Conservation (phyloP, 257 asterid species). For the Nicotiana obtusifolia region DNA sequence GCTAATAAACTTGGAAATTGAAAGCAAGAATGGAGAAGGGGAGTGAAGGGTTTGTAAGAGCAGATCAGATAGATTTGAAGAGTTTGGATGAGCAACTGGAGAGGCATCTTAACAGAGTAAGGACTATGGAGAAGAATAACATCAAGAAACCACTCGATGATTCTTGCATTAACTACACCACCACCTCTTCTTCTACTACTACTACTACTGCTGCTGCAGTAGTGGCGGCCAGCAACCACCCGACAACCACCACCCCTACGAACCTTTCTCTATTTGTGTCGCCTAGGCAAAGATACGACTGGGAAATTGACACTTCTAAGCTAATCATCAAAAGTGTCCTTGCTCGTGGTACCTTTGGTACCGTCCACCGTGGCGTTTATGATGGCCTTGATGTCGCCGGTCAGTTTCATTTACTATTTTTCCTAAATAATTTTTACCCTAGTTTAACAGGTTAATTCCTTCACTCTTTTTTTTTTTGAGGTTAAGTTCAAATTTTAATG, state of each 20-base stretch:
- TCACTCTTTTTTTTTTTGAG: no score
- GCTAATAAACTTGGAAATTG: no score
- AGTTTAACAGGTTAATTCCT: background rate
- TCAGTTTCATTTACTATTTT: constrained; percentile 25
- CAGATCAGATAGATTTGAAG: constrained; percentile 87
- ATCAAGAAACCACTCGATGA: constrained; percentile 29
- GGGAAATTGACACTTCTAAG: constrained; percentile 88
- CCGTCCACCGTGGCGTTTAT: constrained; percentile 82
- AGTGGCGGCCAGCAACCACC: background rate
- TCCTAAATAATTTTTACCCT: background rate
- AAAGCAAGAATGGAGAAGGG: constrained; percentile 45
- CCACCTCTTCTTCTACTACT: constrained; percentile 11
- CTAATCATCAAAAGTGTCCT: constrained; percentile 51
- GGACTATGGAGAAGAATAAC: constrained; percentile 59
- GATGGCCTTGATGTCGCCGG: constrained; percentile 90
- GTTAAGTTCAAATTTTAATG: no score
- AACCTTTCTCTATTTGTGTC: background rate
- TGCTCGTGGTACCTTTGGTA: constrained; percentile 89
- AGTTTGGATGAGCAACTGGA: constrained; percentile 83
- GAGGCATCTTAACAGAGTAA: constrained; percentile 54
- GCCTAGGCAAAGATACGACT: constrained; percentile 56
- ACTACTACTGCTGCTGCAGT: background rate
- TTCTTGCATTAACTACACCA: constrained; percentile 19
- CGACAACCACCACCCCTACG: constrained; percentile 14
- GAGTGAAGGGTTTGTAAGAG: constrained; percentile 73